Percentiles rank a stretch among this genome's conserved stretches.
Conservation (phyloP, 805 yeast genomes). For the Ogataea populi-albae region DNA sequence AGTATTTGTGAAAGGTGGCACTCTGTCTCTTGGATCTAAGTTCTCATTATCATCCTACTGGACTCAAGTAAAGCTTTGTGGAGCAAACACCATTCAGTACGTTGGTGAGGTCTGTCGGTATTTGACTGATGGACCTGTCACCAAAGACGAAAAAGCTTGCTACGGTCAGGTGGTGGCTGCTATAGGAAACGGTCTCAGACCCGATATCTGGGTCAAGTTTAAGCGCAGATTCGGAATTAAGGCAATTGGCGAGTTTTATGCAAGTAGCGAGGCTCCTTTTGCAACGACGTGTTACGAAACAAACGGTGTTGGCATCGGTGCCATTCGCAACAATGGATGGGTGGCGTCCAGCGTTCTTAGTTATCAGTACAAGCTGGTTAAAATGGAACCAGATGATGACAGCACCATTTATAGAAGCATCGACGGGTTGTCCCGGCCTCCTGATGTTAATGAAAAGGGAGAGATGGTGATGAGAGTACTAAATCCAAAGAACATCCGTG, state of each 20-base stretch:
- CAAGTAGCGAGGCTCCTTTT: slow-evolving; percentile 89
- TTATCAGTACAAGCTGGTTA: slow-evolving; percentile 57
- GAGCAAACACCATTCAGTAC: slow-evolving; percentile 82
- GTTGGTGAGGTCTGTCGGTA: slow-evolving; percentile 96
- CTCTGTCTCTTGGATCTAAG: slow-evolving; percentile 73
- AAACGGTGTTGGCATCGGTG: slow-evolving; percentile 66
- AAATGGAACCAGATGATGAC: slow-evolving; percentile 79
- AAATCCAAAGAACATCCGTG: slow-evolving; percentile 58
- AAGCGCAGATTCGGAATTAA: slow-evolving; percentile 71
- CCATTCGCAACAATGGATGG: slow-evolving; percentile 81
- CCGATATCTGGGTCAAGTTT: slow-evolving; percentile 83
- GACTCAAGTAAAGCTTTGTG: slow-evolving; percentile 74
- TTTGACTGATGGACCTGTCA: slow-evolving; percentile 53
- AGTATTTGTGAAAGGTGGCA: slow-evolving; percentile 54
- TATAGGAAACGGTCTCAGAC: slow-evolving; percentile 86
- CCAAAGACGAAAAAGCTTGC: slow-evolving; percentile 23
- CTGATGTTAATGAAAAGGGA: slow-evolving; percentile 70
- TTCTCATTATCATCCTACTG: slow-evolving; percentile 84
- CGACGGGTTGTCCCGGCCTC: slow-evolving; percentile 57
- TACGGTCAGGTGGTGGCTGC: slow-evolving; percentile 55
- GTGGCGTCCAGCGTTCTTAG: slow-evolving; percentile 56
- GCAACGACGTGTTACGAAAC: slow-evolving; percentile 79
- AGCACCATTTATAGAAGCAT: slow-evolving; percentile 64
- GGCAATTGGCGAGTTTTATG: slow-evolving; percentile 86
- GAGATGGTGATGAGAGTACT: slow-evolving; percentile 78